These are phyloP conservation scores for Globisporangium nodosum DNA, from an alignment of 352 stramenopile genomes.

Conservation along the genomic window DNA sequence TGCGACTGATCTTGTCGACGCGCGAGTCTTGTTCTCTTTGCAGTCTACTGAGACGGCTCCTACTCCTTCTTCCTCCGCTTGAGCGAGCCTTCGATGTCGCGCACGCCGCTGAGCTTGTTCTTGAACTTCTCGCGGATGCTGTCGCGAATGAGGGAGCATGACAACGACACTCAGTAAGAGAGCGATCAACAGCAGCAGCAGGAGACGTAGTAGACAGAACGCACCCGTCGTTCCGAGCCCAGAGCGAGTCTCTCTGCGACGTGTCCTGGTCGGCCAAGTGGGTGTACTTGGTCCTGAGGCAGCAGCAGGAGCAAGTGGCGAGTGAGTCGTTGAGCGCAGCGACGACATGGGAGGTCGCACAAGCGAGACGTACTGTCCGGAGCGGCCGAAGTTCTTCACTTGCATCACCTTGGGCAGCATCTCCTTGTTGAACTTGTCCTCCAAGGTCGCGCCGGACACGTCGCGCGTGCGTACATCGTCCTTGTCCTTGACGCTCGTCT, in stretches of 20 bases:
- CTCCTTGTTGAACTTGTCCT: slow-evolving; percentile 93
- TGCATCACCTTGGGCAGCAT: slow-evolving; percentile 95
- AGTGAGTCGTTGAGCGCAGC: background rate
- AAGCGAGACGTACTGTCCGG: slow-evolving; percentile 68
- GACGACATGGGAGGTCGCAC: background rate
- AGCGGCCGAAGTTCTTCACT: slow-evolving; percentile 97
- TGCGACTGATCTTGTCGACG: background rate
- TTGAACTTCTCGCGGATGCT: slow-evolving; percentile 81
- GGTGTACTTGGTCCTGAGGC: slow-evolving; percentile 93
- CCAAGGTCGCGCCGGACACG: slow-evolving; percentile 82
- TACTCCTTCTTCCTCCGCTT: slow-evolving; percentile 69
- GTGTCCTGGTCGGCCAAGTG: slow-evolving; percentile 98
- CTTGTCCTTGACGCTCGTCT: slow-evolving; percentile 85
- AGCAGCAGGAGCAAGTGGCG: background rate
- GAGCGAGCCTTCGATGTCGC: slow-evolving; percentile 48
- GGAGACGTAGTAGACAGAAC: slow-evolving; percentile 3
- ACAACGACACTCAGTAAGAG: background rate
- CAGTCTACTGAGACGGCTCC: background rate
- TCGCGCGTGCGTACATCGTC: slow-evolving; percentile 91
- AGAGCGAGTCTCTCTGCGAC: slow-evolving; percentile 71
- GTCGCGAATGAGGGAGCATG: background rate
- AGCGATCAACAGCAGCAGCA: background rate
- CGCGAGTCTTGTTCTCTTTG: background rate
- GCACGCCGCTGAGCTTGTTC: slow-evolving; percentile 66
- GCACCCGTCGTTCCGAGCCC: slow-evolving; percentile 61